A percentile compares a stretch with the other conserved stretches of the same genome.
phyloP scores from a whole-genome alignment of 163 green algal species.

The Scenedesmus sp. region DNA sequence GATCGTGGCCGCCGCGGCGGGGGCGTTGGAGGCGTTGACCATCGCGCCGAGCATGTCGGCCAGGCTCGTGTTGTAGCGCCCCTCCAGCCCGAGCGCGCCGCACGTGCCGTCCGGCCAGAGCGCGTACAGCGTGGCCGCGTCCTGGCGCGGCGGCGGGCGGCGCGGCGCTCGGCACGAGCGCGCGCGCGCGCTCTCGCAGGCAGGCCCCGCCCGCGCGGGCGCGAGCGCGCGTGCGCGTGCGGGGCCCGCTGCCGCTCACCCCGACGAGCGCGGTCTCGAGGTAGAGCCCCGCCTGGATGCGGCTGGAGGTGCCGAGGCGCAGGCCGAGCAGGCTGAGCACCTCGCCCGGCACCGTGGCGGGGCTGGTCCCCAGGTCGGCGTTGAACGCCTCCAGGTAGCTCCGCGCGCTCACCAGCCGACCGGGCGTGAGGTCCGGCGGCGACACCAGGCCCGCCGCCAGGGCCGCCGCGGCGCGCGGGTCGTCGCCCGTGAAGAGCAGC shows the following conservation, averaged over 20 bases:
- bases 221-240: no score
- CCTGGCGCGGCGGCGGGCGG: no score
- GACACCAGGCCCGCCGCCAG: conserved; percentile 20
- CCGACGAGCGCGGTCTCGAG: conserved; percentile 62
- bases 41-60: conserved; percentile 49
- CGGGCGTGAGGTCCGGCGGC: neutral
- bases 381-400: conserved; percentile 31
- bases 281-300: conserved; percentile 40
- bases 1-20: conserved; percentile 11
- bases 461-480: conserved; percentile 1
- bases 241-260: conserved; percentile 10
- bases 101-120: conserved; percentile 47
- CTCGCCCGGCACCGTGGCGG: neutral
- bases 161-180: no score
- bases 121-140: conserved; percentile 22
- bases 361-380: neutral
- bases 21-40: conserved; percentile 39
- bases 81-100: conserved; percentile 14
- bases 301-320: conserved; percentile 50
- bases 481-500: conserved; percentile 56
- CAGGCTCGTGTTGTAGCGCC: conserved; percentile 43
- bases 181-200: no score
- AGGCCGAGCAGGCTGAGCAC: conserved; percentile 55
- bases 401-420: conserved; percentile 8
- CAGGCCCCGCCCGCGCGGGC: no score